Conservation (phyloP, 176 grass and related monocot genomes). For the Musa acuminata region DNA sequence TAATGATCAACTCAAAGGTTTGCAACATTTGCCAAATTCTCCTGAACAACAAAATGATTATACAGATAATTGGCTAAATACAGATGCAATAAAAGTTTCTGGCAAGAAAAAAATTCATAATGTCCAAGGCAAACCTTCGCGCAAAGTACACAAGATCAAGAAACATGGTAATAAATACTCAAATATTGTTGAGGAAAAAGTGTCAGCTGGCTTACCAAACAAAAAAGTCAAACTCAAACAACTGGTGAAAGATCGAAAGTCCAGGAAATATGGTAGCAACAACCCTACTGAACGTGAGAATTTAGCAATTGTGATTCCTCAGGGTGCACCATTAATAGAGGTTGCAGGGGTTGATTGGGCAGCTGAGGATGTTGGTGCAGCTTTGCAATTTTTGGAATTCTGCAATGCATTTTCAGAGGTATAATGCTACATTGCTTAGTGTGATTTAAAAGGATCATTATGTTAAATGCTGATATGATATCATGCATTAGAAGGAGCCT, state of each 20-base stretch:
- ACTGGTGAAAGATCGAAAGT: background rate
- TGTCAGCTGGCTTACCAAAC: background rate
- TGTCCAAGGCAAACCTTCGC: background rate
- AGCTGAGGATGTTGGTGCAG: conserved; percentile 41
- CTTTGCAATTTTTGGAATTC: conserved; percentile 68
- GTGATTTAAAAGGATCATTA: background rate
- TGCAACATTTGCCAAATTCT: no score
- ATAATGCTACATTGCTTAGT: background rate
- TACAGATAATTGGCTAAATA: no score
- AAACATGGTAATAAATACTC: no score
- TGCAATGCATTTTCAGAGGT: conserved; percentile 66
- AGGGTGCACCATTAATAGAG: conserved; percentile 31
- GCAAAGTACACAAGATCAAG: no score
- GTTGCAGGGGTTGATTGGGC: conserved; percentile 39
- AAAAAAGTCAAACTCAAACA: conserved; percentile 22
- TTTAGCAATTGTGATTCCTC: conserved; percentile 30
- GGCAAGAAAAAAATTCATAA: background rate
- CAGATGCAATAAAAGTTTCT: background rate
- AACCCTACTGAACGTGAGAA: conserved; percentile 6
- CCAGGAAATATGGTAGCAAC: background rate
- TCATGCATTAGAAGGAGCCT: no score
- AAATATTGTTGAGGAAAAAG: background rate
- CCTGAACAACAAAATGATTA: no score
- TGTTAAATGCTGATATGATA: background rate
- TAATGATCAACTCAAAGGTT: background rate